Evolutionary conservation across 2,329 filamentous ascomycete species (phyloP), one percentile per base, ranked within the genome.

Genomic region (Penicillium brevicompactum): DNA sequence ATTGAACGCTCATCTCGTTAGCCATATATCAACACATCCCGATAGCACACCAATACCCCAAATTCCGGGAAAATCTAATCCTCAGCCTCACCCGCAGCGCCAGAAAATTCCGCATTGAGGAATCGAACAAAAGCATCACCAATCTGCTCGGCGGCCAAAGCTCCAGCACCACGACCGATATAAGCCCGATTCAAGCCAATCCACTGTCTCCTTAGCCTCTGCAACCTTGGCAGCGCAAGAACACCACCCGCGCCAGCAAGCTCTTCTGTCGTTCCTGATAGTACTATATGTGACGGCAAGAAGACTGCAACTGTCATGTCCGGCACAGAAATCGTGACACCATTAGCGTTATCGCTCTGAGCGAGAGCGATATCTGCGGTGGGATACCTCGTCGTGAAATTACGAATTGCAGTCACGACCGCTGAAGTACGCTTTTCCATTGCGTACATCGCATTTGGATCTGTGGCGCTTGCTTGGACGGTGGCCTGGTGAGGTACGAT

Each of bases 121-220:
- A 78, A 79, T 51, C 73, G 66, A 51, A 78, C 74, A 72, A 80
- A 80, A 6, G 76, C 76, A 67, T 76, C 74, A 1, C 69, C 69
- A 13, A 78, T 67, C 56, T 76, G 70, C 18, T 72, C 72, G 45
- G 61, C 49, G 13, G 59, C 60, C 49, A 78, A 57, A 8, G 64
- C 63, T 9, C 73, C 70, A 47, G 69, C 66, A 1, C 65, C 70
- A 31, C 67, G 66, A 4, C 67, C 70, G 30, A 74, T 63, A 66
- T 75, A 76, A 27, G 67, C 67, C 45, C 77, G 64, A 56, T 80
- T 78, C 55, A 79, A 68, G 55, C 75, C 70, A 40, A 79, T 78
- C 72, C 77, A 80, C 64, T 78, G 77, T 51, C 77, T 69, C 18
- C 76, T 62, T 57, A 79, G 47, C 14, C 77, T 62, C 66, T 80